These are phyloP conservation scores for Entomophthora muscae DNA, from an alignment of 371 early-diverging fungal species.

Conservation along the genomic window DNA sequence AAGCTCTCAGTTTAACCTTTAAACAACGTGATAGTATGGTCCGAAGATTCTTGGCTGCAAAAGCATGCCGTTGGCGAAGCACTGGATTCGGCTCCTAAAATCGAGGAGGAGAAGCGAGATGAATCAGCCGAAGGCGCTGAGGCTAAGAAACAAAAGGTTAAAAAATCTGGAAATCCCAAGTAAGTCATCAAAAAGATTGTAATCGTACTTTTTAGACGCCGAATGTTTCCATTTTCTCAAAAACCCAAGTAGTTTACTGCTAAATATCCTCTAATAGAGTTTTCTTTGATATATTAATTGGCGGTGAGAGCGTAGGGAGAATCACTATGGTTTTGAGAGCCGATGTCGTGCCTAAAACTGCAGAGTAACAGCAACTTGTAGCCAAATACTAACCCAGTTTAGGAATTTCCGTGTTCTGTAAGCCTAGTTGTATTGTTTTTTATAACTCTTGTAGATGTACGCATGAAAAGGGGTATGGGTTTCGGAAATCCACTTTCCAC, in stretches of 20 bases:
- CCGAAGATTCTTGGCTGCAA: slow-evolving; percentile 14
- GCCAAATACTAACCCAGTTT: neutral
- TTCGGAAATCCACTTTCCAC: slow-evolving; percentile 77
- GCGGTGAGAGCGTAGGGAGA: slow-evolving; percentile 52
- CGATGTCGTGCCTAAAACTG: slow-evolving; percentile 89
- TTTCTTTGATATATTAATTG: slow-evolving; percentile 66
- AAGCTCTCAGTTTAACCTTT: slow-evolving; percentile 10
- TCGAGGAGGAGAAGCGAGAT: neutral
- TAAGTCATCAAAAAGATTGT: no score
- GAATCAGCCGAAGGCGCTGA: neutral
- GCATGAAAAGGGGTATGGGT: slow-evolving; percentile 61
- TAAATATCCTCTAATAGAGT: no score
- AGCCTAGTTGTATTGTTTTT: neutral
- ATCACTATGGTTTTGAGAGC: slow-evolving; percentile 73
- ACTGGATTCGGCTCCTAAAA: neutral
- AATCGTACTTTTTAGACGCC: no score
- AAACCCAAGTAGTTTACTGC: no score
- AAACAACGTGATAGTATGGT: slow-evolving; percentile 11
- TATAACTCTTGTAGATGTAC: slow-evolving; percentile 22
- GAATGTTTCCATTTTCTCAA: no score
- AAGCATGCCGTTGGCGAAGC: slow-evolving; percentile 9
- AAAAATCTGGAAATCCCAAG: slow-evolving; percentile 1
- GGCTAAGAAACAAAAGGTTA: neutral
- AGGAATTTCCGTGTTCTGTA: slow-evolving; percentile 72
- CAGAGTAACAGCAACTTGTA: slow-evolving; percentile 26